phyloP scores from a whole-genome alignment of 306 rosid species.

The Acmispon strigosus region DNA sequence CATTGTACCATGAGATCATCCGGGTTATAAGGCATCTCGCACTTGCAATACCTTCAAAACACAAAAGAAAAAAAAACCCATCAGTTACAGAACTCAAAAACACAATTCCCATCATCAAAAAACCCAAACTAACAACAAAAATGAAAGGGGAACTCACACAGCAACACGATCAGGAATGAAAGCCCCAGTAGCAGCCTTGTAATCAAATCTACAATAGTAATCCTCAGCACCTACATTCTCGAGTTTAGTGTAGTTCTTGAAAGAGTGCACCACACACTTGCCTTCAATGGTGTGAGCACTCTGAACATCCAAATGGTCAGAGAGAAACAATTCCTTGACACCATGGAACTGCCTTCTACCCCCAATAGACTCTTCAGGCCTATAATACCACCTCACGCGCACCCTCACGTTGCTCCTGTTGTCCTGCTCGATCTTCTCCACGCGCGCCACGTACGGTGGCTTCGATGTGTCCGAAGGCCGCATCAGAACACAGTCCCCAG shows the following conservation, averaged over 20 bases:
- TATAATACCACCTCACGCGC: slow-evolving; percentile 73
- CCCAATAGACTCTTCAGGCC: slow-evolving; percentile 86
- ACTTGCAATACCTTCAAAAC: slow-evolving; percentile 73
- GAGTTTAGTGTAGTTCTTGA: slow-evolving; percentile 77
- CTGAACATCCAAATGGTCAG: slow-evolving; percentile 69
- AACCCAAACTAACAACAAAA: neutral
- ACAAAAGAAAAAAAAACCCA: slow-evolving; percentile 10
- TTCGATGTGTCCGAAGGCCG: slow-evolving; percentile 62
- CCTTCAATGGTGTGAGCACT: slow-evolving; percentile 83
- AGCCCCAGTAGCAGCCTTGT: slow-evolving; percentile 74
- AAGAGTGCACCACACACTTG: slow-evolving; percentile 64
- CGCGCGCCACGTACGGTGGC: slow-evolving; percentile 69
- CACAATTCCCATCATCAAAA: neutral
- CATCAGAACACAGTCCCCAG: slow-evolving; percentile 73
- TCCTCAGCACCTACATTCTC: slow-evolving; percentile 79
- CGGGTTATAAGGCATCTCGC: slow-evolving; percentile 92
- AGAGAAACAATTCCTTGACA: slow-evolving; percentile 62
- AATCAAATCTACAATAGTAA: slow-evolving; percentile 77
- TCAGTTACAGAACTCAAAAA: too few species aligned
- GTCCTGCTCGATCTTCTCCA: slow-evolving; percentile 66
- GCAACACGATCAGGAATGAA: slow-evolving; percentile 81
- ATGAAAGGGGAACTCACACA: slow-evolving; percentile 47
- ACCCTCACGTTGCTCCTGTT: slow-evolving; percentile 51
- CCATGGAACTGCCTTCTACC: slow-evolving; percentile 83
- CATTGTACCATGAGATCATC: slow-evolving; percentile 90